These are phyloP conservation scores for Venturiaceae sp. DNA, from an alignment of 2,329 filamentous ascomycete genomes.

Conservation along the genomic window DNA sequence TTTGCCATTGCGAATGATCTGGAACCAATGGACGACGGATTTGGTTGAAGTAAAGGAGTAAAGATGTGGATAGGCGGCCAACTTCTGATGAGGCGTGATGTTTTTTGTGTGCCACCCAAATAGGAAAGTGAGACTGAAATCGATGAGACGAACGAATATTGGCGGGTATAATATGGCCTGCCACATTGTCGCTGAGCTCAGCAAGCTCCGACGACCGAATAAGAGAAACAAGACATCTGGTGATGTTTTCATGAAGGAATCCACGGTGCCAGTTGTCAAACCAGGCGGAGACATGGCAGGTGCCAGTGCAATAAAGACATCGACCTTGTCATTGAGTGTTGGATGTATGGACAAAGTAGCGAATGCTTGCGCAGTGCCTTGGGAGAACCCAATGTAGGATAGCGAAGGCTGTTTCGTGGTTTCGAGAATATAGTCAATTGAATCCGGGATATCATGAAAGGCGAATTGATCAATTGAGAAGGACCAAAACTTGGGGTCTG, in stretches of 20 bases:
- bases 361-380: constrained; percentile 94
- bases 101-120: constrained; percentile 86
- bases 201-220: constrained; percentile 83
- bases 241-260: constrained; percentile 86
- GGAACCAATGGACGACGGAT: constrained; percentile 97
- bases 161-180: constrained; percentile 91
- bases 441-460: constrained; percentile 93
- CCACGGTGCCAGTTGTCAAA: constrained; percentile 79
- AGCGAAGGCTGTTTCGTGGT: constrained; percentile 74
- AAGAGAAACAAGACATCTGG: constrained; percentile 86
- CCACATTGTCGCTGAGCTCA: constrained; percentile 94
- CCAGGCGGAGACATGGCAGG: constrained; percentile 95
- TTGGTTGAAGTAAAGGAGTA: constrained; percentile 98
- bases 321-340: constrained; percentile 80
- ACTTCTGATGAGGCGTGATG: constrained; percentile 77
- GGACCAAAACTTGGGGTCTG: constrained; percentile 77
- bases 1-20: constrained; percentile 90
- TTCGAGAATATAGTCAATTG: constrained; percentile 80
- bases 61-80: constrained; percentile 89
- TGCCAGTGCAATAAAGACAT: constrained; percentile 91
- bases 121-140: constrained; percentile 68
- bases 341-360: constrained; percentile 89
- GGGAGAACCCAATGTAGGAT: constrained; percentile 94
- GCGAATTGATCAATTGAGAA: constrained; percentile 99
- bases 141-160: constrained; percentile 81